Evolutionary conservation across 306 rosid genomes (phyloP), one percentile per base, ranked within the genome.

Genomic region (Lathyrus tuberosus): DNA sequence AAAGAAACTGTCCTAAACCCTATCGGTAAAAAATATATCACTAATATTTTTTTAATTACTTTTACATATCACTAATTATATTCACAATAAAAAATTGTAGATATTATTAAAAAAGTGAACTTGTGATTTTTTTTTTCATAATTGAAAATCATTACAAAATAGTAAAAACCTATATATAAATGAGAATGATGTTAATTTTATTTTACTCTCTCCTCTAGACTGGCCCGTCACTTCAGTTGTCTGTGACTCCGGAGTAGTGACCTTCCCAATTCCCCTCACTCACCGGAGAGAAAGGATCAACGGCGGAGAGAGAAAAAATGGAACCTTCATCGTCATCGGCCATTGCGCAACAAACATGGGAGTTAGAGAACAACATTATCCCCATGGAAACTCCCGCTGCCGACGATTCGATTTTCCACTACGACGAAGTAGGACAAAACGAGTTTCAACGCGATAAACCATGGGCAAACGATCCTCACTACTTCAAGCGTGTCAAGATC

Each of bases 401-500:
- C 6, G 92, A 88, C 83, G 97, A 95, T 74, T 89, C 99, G 5
- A 91, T 95, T 28, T 91, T 95, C 91, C 81, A 77, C 82, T 91
- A 95, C 91, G 96, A 95, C 68, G 99, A 91, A 33, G 72, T 83
- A 0, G 88, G 81, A 0, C 97, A 95, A 78, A 6, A 24, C 57
- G 87, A 84, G 83, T 87, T 84, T 81, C 99, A 80, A 82, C 89
- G 87, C 60, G 93, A 95, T 62, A 91, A 86, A 79, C 97, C 96
- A 1, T 95, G 99, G 99, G 54, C 71, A 7, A 86, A 80, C 72
- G 93, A 95, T 48, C 97, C 97, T 4, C 95, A 89, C 87, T 91
- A 62, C 79, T 95, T 95, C 91, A 95, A 91, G 87, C 97, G 93
- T 48, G 99, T 91, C 15, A 95, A 85, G 88, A 89, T 95, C 87